These are phyloP conservation scores for Mucor irregularis DNA, from an alignment of 371 early-diverging fungal genomes.

Conservation along the genomic window DNA sequence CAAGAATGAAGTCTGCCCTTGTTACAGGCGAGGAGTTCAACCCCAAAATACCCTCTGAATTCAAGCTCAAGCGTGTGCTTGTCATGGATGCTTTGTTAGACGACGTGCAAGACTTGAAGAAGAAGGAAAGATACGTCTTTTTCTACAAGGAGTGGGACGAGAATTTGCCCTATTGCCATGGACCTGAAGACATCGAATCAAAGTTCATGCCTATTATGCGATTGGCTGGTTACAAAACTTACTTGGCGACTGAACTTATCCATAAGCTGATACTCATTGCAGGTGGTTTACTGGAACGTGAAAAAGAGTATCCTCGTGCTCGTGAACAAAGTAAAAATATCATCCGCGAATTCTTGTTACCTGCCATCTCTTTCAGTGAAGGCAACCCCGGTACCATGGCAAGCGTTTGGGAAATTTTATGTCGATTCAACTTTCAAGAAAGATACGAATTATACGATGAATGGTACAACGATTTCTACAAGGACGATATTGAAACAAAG, in stretches of 20 bases:
- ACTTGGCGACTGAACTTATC: conserved; percentile 46
- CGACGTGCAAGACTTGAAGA: conserved; percentile 24
- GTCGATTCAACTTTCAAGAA: conserved; percentile 60
- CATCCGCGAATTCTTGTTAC: conserved; percentile 69
- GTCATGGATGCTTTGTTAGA: conserved; percentile 30
- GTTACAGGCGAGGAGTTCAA: conserved; percentile 9
- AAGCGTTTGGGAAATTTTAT: conserved; percentile 80
- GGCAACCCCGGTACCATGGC: conserved; percentile 72
- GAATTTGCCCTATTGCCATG: conserved; percentile 35
- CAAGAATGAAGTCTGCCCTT: conserved; percentile 27
- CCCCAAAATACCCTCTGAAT: conserved; percentile 22
- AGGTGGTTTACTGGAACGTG: conserved; percentile 36
- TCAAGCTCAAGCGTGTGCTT: conserved; percentile 25
- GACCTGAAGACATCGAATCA: conserved; percentile 41
- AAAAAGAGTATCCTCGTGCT: conserved; percentile 21
- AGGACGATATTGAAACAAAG: conserved; percentile 48
- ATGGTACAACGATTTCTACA: conserved; percentile 72
- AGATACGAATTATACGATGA: conserved; percentile 80
- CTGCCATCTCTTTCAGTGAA: conserved; percentile 68
- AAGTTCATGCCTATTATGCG: conserved; percentile 50
- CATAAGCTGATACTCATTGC: conserved; percentile 46
- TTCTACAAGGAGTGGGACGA: conserved; percentile 66
- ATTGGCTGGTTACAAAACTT: conserved; percentile 51
- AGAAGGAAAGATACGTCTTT: conserved; percentile 47
- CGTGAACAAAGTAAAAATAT: conserved; percentile 59